A percentile compares a stretch with the other conserved stretches of the same genome.
Conservation (phyloP, 345 rosid genomes). For the Salix dunnii region DNA sequence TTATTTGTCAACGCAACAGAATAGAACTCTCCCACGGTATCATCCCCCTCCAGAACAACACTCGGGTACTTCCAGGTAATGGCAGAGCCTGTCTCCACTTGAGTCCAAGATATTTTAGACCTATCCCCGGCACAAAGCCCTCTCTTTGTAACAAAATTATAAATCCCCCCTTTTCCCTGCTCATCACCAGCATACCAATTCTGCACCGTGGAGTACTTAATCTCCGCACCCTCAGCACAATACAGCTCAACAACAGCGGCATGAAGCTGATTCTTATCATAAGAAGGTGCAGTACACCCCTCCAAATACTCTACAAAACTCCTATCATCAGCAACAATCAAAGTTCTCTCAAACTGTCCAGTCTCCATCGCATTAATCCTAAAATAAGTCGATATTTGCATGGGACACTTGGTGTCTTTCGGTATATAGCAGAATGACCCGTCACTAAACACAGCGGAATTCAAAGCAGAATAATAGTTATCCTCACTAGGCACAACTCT, state of each 20-base stretch:
- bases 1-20: conserved; percentile 91
- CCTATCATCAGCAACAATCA: conserved; percentile 89
- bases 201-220: conserved; percentile 89
- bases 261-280: conserved; percentile 85
- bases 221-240: conserved; percentile 76
- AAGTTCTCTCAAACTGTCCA: conserved; percentile 96
- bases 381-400: conserved; percentile 91
- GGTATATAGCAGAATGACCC: conserved; percentile 87
- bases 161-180: conserved; percentile 83
- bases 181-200: conserved; percentile 96
- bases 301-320: conserved; percentile 92
- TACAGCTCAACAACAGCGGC: conserved; percentile 95
- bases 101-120: conserved; percentile 96
- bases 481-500: conserved; percentile 85
- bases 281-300: conserved; percentile 94
- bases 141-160: conserved; percentile 92
- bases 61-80: conserved; percentile 97
- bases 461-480: conserved; percentile 80
- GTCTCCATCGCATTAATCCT: conserved; percentile 85
- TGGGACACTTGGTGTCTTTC: conserved; percentile 71
- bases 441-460: conserved; percentile 90
- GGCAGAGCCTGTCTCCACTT: conserved; percentile 96
- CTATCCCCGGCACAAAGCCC: conserved; percentile 77
- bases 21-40: conserved; percentile 82
- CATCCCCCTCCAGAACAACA: conserved; percentile 85